Evolutionary conservation across 345 rosid species (phyloP).

Genomic region (Populus euphratica): DNA sequence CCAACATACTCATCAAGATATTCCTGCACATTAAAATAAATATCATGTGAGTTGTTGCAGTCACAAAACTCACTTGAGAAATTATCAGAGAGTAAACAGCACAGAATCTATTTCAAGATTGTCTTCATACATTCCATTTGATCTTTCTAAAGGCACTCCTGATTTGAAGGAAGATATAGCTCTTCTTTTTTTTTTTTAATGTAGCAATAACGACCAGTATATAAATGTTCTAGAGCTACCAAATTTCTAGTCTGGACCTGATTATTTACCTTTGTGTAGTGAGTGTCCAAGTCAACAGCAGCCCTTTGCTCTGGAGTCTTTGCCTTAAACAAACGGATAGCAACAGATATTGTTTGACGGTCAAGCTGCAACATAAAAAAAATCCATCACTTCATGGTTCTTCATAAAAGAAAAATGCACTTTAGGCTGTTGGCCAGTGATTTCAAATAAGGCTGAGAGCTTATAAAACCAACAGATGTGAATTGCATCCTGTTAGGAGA

Average conservation of each 20-base stretch:
- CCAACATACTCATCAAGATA: constrained; percentile 77
- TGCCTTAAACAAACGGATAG: constrained; percentile 77
- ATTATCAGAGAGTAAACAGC: background rate
- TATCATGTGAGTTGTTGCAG: constrained; percentile 3
- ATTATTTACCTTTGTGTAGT: constrained; percentile 61
- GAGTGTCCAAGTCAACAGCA: constrained; percentile 96
- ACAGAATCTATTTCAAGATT: background rate
- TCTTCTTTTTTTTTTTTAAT: background rate
- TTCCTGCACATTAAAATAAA: constrained; percentile 43
- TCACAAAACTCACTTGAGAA: background rate
- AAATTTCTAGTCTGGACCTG: background rate
- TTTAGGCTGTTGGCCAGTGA: background rate
- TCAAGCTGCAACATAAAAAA: constrained; percentile 54
- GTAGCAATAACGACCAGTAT: no score
- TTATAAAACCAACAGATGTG: background rate
- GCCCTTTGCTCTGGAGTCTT: constrained; percentile 92
- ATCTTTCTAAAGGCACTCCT: background rate
- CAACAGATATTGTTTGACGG: constrained; percentile 62
- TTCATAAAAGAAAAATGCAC: background rate
- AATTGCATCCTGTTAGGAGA: background rate
- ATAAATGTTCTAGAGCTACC: background rate
- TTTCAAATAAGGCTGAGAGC: background rate
- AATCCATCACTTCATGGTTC: background rate
- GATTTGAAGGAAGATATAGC: background rate
- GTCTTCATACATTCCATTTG: background rate